Base-by-base conservation (phyloP, 139 green algal species). In the Picochlorum sp. region DNA sequence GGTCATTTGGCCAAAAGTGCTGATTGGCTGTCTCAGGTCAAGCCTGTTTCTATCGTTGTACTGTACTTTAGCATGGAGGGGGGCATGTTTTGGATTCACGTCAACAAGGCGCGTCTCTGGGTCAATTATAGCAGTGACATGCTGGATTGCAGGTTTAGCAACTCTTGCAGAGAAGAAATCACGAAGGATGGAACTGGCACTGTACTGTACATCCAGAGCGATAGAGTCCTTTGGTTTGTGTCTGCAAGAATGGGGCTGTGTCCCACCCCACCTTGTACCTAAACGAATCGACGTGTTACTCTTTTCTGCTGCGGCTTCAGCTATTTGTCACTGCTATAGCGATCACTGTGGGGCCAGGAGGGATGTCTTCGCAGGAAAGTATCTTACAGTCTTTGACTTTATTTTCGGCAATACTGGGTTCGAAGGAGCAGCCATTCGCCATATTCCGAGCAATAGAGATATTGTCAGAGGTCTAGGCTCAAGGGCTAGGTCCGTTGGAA, bases 361-460 rank as follows among this genome's bases (percentile, higher is more conserved):
- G 0, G 85, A 94, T 41, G 84, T 94, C n/a, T 96, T 96, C 75
- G 68, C 73, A 20, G 79, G 53, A 64, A 94, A 93, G 69, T 97
- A 97, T 70, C 77, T 95, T 6, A 87, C 86, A 49, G 82, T 95
- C 8, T 77, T 97, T 22, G 90, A 97, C 64, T 93, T 89, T 58
- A 65, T 96, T 4, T 86, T 97, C 57, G 90, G 90, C 49, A 89
- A 80, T 67, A 64, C 57, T 22, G 83, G 84, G 20, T 53, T 90
- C 18, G 36, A 65, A 22, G 28, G 68, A 3, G 80, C 71, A 39
- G 45, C 22, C 40, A 87, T 92, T 53, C 55, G 61, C 29, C 84
- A 92, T 65, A 43, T 73, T 16, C 82, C 83, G 32, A 74, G 43
- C 64, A 89, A 83, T 59, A 40, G 22, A n/a, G 39, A 47, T 25